A percentile compares a stretch with the other conserved stretches of the same genome.
These are phyloP conservation scores for Endoconidiophora polonica DNA, from an alignment of 2,329 filamentous ascomycete species.

Conservation along the genomic window DNA sequence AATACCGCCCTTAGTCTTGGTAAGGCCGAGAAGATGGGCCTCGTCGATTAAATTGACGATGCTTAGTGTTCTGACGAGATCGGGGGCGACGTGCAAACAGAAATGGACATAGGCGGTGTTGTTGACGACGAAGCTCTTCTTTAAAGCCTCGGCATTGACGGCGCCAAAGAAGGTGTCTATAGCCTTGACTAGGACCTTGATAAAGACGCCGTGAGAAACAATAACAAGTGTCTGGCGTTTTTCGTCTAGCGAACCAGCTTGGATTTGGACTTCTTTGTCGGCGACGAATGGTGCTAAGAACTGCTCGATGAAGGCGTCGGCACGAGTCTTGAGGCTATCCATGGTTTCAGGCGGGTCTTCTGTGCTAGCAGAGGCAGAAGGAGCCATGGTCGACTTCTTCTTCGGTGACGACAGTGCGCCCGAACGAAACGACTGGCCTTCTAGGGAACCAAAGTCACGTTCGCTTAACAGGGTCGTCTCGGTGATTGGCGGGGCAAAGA, in stretches of 20 bases:
- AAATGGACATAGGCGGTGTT: slow-evolving; percentile 35
- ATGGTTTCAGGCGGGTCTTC: slow-evolving; percentile 35
- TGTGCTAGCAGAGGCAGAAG: slow-evolving; percentile 25
- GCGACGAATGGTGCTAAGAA: slow-evolving; percentile 22
- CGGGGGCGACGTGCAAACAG: background rate
- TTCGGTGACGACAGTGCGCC: slow-evolving; percentile 4
- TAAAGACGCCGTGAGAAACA: slow-evolving; percentile 70
- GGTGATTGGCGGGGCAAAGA: slow-evolving; percentile 18
- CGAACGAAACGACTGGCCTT: slow-evolving; percentile 42
- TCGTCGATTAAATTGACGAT: slow-evolving; percentile 51
- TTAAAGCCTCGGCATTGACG: slow-evolving; percentile 13
- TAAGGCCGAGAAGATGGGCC: slow-evolving; percentile 56
- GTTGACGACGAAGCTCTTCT: slow-evolving; percentile 23
- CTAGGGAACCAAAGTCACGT: slow-evolving; percentile 56
- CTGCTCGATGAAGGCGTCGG: slow-evolving; percentile 50
- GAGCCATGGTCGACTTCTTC: slow-evolving; percentile 18
- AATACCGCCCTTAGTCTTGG: slow-evolving; percentile 66
- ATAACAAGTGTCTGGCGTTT: slow-evolving; percentile 34
- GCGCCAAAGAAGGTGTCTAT: slow-evolving; percentile 37
- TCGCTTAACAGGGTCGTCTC: slow-evolving; percentile 39
- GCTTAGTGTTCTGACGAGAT: slow-evolving; percentile 15
- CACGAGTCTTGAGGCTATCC: slow-evolving; percentile 47
- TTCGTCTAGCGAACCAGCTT: background rate
- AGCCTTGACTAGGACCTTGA: slow-evolving; percentile 49
- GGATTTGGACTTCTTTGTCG: background rate